These are phyloP conservation scores for Trichophyton benhamiae DNA, from an alignment of 2,329 filamentous ascomycete species.

Conservation along the genomic window DNA sequence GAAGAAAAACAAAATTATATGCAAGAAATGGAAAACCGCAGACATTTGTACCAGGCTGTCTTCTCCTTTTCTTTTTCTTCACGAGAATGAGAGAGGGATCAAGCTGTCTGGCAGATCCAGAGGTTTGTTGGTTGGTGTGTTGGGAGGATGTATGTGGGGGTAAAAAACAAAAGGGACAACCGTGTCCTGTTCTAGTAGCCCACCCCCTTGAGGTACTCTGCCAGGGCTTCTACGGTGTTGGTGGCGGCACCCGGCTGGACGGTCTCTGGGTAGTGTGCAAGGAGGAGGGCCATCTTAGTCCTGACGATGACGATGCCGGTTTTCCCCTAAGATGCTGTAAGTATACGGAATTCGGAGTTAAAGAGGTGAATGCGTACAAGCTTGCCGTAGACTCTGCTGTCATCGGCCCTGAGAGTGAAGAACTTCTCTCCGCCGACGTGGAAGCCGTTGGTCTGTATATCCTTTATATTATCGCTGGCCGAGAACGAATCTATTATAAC, in stretches of 20 bases:
- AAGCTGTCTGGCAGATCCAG: background rate
- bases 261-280: slow-evolving; percentile 71
- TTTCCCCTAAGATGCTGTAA: slow-evolving; percentile 47
- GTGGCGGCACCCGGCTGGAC: slow-evolving; percentile 63
- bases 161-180: background rate
- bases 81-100: background rate
- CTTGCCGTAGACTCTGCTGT: slow-evolving; percentile 71
- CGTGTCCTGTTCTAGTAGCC: slow-evolving; percentile 49
- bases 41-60: background rate
- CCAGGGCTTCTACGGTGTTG: slow-evolving; percentile 68
- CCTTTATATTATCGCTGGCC: slow-evolving; percentile 41
- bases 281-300: slow-evolving; percentile 75
- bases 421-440: slow-evolving; percentile 67
- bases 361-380: slow-evolving; percentile 38
- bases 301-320: slow-evolving; percentile 73
- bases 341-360: too few species aligned
- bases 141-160: background rate
- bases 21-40: background rate
- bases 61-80: background rate
- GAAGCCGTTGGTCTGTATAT: slow-evolving; percentile 60
- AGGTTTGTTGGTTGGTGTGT: background rate
- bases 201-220: slow-evolving; percentile 69
- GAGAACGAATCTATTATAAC: slow-evolving; percentile 42
- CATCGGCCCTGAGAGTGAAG: slow-evolving; percentile 63
- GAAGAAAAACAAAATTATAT: background rate